These are phyloP conservation scores for Xylaria sp. DNA, from an alignment of 2,329 filamentous ascomycete species.

Conservation along the genomic window DNA sequence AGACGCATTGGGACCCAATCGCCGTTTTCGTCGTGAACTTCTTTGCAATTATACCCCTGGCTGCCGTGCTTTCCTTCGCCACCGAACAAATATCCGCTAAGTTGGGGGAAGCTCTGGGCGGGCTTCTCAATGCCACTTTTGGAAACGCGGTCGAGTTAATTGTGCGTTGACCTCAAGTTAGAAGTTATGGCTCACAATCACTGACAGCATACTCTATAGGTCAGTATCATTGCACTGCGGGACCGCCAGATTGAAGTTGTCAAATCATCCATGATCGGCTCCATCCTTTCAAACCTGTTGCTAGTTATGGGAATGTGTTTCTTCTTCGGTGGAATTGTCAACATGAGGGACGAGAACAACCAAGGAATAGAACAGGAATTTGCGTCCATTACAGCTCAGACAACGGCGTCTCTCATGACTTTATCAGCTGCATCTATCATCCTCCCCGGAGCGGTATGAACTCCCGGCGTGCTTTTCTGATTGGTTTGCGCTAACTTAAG, in stretches of 20 bases:
- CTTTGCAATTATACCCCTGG: slow-evolving; percentile 81
- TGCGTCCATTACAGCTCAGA: slow-evolving; percentile 80
- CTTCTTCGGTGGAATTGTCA: slow-evolving; percentile 76
- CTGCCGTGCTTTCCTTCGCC: slow-evolving; percentile 78
- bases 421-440: slow-evolving; percentile 81
- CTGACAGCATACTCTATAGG: slow-evolving; percentile 60
- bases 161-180: slow-evolving; percentile 57
- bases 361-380: slow-evolving; percentile 75
- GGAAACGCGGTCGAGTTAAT: slow-evolving; percentile 85
- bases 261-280: slow-evolving; percentile 97
- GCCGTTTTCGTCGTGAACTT: slow-evolving; percentile 82
- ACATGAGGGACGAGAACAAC: slow-evolving; percentile 67
- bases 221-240: slow-evolving; percentile 89
- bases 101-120: slow-evolving; percentile 78
- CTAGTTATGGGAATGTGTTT: slow-evolving; percentile 87
- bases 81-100: slow-evolving; percentile 80
- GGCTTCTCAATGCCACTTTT: slow-evolving; percentile 80
- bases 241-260: slow-evolving; percentile 92
- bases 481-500: slow-evolving; percentile 37
- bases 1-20: slow-evolving; percentile 70
- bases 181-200: slow-evolving; percentile 19
- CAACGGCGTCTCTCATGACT: slow-evolving; percentile 79
- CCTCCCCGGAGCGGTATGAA: slow-evolving; percentile 75
- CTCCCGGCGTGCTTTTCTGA: not conserved
- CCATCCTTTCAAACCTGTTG: slow-evolving; percentile 92